Percentiles rank a stretch among this genome's conserved stretches.
phyloP scores from a whole-genome alignment of 371 early-diverging fungal genomes.

The Phascolomyces articulosus region DNA sequence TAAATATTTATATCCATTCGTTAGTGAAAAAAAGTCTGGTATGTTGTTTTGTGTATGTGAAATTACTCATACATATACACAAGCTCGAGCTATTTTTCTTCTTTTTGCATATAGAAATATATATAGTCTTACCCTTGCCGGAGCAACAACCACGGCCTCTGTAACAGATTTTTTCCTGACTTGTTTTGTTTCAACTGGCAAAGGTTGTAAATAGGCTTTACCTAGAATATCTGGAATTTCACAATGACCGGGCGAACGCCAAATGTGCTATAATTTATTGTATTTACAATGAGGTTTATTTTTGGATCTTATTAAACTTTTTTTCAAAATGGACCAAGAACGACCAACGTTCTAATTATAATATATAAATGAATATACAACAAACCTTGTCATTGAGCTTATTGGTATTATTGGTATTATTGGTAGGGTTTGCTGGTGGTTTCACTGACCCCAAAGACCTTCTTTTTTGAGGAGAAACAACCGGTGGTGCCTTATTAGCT shows the following conservation, averaged over 20 bases:
- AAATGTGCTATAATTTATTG: slow-evolving; percentile 14
- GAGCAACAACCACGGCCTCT: not conserved
- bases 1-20: too few species aligned
- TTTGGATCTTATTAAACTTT: not conserved
- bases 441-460: slow-evolving; percentile 24
- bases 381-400: slow-evolving; percentile 8
- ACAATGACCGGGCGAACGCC: slow-evolving; percentile 52
- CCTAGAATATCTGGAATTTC: slow-evolving; percentile 54
- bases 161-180: slow-evolving; percentile 3
- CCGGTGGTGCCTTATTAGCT: slow-evolving; percentile 10
- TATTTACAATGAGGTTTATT: not conserved
- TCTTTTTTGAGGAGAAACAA: slow-evolving; percentile 15
- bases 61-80: too few species aligned
- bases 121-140: slow-evolving; percentile 9
- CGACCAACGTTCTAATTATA: too few species aligned
- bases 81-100: not conserved
- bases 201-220: slow-evolving; percentile 37
- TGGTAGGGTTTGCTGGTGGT: not conserved
- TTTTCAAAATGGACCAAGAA: not conserved
- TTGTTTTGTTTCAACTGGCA: slow-evolving; percentile 7
- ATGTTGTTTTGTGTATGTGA: too few species aligned
- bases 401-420: not conserved
- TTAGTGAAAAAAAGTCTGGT: too few species aligned
- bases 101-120: not conserved
- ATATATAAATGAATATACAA: not conserved